Conservation (phyloP, 2,329 filamentous ascomycete species). For the Teratosphaeria zuluensis region DNA sequence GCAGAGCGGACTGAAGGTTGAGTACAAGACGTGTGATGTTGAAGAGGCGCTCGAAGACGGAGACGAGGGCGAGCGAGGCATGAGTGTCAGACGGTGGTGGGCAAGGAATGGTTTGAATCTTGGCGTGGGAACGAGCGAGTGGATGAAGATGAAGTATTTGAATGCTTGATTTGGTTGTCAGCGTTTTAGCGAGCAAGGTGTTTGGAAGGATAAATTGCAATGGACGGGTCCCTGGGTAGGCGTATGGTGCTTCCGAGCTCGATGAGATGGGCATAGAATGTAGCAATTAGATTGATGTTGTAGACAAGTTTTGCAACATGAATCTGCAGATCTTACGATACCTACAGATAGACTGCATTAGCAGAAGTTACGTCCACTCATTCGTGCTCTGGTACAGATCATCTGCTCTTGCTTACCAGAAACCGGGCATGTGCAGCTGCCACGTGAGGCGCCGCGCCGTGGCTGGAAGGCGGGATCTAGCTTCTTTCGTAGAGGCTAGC, state of each 20-base stretch:
- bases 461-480: not conserved
- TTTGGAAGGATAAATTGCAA: not conserved
- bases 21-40: slow-evolving; percentile 92
- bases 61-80: slow-evolving; percentile 56
- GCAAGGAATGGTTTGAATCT: slow-evolving; percentile 71
- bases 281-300: not conserved
- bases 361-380: too few species aligned
- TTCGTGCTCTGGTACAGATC: too few species aligned
- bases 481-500: not conserved
- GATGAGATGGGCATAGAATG: not conserved
- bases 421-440: not conserved
- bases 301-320: not conserved
- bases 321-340: too few species aligned
- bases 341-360: not conserved
- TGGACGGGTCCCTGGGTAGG: not conserved
- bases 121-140: slow-evolving; percentile 73
- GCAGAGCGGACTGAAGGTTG: slow-evolving; percentile 62
- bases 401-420: not conserved
- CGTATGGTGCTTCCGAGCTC: not conserved
- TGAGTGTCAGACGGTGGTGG: slow-evolving; percentile 77
- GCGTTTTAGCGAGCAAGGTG: not conserved
- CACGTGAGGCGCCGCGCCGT: not conserved
- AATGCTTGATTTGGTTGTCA: slow-evolving; percentile 1
- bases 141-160: slow-evolving; percentile 74
- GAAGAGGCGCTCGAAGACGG: slow-evolving; percentile 90